Conservation (phyloP, 495 filamentous ascomycete genomes). For the Bacidia gigantensis region DNA sequence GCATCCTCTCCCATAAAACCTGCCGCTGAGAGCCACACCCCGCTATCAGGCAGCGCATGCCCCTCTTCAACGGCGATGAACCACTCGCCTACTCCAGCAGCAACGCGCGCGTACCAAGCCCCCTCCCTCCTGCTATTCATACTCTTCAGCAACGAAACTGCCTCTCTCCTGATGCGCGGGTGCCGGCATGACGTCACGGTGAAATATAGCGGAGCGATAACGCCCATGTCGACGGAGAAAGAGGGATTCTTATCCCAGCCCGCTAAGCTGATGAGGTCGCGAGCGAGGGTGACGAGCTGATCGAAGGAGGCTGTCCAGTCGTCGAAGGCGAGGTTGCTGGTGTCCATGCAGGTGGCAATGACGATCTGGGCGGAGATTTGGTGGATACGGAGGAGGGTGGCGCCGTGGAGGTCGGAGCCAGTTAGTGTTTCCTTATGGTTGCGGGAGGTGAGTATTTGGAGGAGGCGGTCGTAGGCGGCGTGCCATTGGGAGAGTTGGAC, state of each 20-base stretch:
- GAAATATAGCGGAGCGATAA: constrained; percentile 37
- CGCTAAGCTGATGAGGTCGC: constrained; percentile 3
- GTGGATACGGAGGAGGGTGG: background rate
- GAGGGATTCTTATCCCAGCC: background rate
- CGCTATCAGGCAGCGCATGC: background rate
- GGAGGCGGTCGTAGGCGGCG: background rate
- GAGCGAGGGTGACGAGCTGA: constrained; percentile 4
- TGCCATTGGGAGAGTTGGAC: background rate
- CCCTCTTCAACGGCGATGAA: background rate
- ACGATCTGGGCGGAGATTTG: background rate
- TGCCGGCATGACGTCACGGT: constrained; percentile 40
- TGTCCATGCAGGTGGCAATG: constrained; percentile 1
- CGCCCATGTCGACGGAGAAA: constrained; percentile 2
- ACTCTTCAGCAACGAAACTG: constrained; percentile 28
- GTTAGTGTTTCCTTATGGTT: background rate
- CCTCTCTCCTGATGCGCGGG: constrained; percentile 28
- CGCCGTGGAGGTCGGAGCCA: background rate
- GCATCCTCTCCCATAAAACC: background rate
- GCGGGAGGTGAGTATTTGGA: background rate
- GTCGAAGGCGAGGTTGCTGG: background rate
- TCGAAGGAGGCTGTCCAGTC: background rate
- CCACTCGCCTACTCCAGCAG: background rate
- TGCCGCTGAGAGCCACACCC: background rate
- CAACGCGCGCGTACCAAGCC: constrained; percentile 26
- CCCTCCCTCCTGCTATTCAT: constrained; percentile 34